These are phyloP conservation scores for Exophiala xenobiotica DNA, from an alignment of 2,329 filamentous ascomycete species.

Conservation along the genomic window DNA sequence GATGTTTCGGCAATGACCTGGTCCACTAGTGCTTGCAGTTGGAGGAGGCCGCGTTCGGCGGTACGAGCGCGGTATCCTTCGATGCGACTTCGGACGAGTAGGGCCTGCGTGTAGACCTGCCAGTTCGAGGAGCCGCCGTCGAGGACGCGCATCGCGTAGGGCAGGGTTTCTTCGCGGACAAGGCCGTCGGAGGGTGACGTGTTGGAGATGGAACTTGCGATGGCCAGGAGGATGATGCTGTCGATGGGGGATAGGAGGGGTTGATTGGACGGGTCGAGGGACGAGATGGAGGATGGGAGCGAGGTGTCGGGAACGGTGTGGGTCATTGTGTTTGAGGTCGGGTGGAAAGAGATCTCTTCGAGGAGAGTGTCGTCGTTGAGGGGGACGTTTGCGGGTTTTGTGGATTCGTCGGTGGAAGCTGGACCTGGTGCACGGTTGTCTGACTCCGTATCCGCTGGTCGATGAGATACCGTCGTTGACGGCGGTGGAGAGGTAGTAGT, in stretches of 20 bases:
- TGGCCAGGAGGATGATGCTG: constrained; percentile 77
- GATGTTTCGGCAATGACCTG: constrained; percentile 88
- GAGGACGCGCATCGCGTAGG: constrained; percentile 85
- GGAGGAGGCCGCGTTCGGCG: constrained; percentile 81
- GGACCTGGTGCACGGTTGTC: too few species aligned
- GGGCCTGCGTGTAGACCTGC: constrained; percentile 94
- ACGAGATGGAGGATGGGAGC: constrained; percentile 62
- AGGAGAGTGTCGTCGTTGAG: constrained; percentile 92
- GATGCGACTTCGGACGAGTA: constrained; percentile 84
- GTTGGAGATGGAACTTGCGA: constrained; percentile 86
- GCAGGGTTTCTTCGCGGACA: constrained; percentile 88
- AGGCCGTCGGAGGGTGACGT: constrained; percentile 80
- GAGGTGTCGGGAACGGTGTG: constrained; percentile 45
- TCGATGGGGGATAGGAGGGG: constrained; percentile 80
- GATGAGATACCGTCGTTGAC: too few species aligned
- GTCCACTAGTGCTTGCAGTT: constrained; percentile 92
- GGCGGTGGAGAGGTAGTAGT: too few species aligned
- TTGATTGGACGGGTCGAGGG: constrained; percentile 73
- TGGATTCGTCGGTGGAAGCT: constrained; percentile 23
- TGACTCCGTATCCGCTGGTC: too few species aligned
- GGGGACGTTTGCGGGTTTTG: constrained; percentile 66
- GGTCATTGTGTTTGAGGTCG: constrained; percentile 27
- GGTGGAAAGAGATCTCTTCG: constrained; percentile 76
- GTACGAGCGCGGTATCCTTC: constrained; percentile 86
- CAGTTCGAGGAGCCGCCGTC: constrained; percentile 90